Base-by-base conservation (phyloP, 495 filamentous ascomycete species). In the Thozetella sp. region DNA sequence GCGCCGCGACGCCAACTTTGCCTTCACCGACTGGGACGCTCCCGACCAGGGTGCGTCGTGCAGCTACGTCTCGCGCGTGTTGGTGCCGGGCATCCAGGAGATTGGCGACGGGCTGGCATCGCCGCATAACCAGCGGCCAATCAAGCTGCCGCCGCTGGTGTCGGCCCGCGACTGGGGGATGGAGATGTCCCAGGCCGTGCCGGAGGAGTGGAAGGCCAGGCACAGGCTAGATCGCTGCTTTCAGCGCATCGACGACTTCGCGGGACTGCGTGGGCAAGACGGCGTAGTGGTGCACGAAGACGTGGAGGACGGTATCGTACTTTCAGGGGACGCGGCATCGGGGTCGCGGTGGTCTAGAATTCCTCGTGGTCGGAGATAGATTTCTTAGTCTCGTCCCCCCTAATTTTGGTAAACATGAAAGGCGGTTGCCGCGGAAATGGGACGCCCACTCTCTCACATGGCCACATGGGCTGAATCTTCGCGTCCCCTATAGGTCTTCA, bases 31-130 rank as follows among this genome's bases (percentile, higher is more conserved):
- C 43, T 48, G 43, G 43, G 43, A 48, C 43, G 43, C n/a, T 3
- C 6, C 43, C 11, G 43, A 48, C 43, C 43, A 48, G n/a, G 43
- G 43, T n/a, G 43, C 43, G 4, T 10, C 43, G n/a, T 48, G 43
- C 43, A 48, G 43, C 43, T 48, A 48, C n/a, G 43, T 48, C 43
- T 48, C 43, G 43, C 43, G 43, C 43, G 20, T n/a, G n/a, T n/a
- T 48, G 43, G n/a, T 19, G 11, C 43, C 43, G 10, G n/a, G 43
- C n/a, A 3, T 48, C 10, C 43, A 48, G 43, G 43, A 48, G 43
- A 48, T 48, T 19, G 43, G 43, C 10, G 10, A 48, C 43, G 43
- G 43, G 43, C 43, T 48, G 43, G 43, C 43, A 4, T 48, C 43
- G 43, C 43, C 43, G n/a, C 43, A 48, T n/a, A 48, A 48, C 9